A percentile compares a stretch with the other conserved stretches of the same genome.
These are phyloP conservation scores for Erythrobasidium yunnanense DNA, from an alignment of 768 basidiomycete species.

Conservation along the genomic window DNA sequence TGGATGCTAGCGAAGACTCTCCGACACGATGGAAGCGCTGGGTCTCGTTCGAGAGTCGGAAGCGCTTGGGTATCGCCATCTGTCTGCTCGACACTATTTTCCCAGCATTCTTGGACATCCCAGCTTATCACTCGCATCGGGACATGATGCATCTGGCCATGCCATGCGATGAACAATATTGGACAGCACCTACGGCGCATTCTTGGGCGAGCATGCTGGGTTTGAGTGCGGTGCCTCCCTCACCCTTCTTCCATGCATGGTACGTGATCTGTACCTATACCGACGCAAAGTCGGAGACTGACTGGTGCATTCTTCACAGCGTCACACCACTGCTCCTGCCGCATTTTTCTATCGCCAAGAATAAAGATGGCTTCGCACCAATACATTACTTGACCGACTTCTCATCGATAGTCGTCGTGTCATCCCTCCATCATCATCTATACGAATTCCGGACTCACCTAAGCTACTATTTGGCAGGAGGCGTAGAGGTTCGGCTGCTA, in stretches of 20 bases:
- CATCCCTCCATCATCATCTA: not conserved
- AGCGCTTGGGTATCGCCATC: not conserved
- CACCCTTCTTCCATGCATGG: not conserved
- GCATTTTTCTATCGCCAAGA: not conserved
- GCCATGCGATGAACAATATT: not conserved
- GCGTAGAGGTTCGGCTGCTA: not conserved
- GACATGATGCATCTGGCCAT: constrained; percentile 1
- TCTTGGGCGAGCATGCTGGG: not conserved
- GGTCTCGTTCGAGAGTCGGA: not conserved
- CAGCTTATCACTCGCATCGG: constrained; percentile 1
- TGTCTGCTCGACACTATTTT: constrained; percentile 2
- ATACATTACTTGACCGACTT: not conserved
- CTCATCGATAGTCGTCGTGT: not conserved
- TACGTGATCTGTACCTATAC: not conserved
- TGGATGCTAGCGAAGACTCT: not conserved
- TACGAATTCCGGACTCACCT: constrained; percentile 1
- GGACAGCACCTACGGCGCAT: not conserved
- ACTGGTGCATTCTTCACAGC: not conserved
- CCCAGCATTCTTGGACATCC: not conserved
- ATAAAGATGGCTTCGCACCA: not conserved
- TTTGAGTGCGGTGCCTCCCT: not conserved
- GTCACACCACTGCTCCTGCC: not conserved
- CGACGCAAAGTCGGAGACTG: not conserved
- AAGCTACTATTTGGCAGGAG: not conserved
- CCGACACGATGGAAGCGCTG: not conserved